These are phyloP conservation scores for Pelargonium fulgidum DNA, from an alignment of 441 rosid species.

Conservation along the genomic window DNA sequence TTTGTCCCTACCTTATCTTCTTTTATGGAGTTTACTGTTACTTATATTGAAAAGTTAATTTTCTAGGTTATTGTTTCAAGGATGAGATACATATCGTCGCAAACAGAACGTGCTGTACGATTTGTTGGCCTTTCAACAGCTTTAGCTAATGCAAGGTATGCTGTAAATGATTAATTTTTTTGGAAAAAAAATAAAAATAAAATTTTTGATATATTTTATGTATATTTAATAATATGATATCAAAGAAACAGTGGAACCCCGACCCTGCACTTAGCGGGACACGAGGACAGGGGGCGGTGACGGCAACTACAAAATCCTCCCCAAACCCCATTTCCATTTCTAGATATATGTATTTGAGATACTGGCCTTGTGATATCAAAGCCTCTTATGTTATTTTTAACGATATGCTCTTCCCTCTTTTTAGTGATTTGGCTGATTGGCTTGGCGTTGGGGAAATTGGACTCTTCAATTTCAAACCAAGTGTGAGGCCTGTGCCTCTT, in stretches of 20 bases:
- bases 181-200: no score
- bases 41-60: neutral
- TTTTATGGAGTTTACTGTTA: neutral
- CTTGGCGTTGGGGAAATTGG: conserved; percentile 93
- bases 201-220: no score
- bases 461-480: conserved; percentile 97
- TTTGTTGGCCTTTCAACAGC: conserved; percentile 98
- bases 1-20: neutral
- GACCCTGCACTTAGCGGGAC: no score
- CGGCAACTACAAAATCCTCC: no score
- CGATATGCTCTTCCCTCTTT: conserved; percentile 18
- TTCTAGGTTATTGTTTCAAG: conserved; percentile 97
- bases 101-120: conserved; percentile 88
- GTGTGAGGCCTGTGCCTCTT: conserved; percentile 99
- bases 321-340: no score
- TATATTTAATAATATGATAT: no score
- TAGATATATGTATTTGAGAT: no score
- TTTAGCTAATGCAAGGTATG: conserved; percentile 79
- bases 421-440: conserved; percentile 98
- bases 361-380: neutral
- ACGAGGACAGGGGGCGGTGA: no score
- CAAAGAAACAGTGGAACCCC: no score
- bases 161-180: no score
- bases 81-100: conserved; percentile 98
- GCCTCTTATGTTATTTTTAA: neutral